phyloP scores from a whole-genome alignment of 148 eudicot genomes.

The Suaeda aralocaspica region DNA sequence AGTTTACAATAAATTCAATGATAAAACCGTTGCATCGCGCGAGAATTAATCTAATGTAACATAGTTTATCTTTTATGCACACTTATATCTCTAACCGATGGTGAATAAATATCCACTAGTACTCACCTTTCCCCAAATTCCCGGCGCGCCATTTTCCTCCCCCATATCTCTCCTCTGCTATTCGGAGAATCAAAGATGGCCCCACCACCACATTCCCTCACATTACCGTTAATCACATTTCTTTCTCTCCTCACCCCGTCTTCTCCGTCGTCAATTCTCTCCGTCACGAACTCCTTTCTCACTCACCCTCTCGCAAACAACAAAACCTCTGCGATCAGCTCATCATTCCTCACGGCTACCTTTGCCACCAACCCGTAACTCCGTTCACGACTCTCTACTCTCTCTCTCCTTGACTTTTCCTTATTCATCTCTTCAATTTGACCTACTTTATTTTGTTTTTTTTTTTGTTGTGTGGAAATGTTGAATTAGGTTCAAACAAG shows the following conservation, averaged over 20 bases:
- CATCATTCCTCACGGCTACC: conserved; percentile 55
- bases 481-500: conserved; percentile 56
- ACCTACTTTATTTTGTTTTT: too few relatives aligned
- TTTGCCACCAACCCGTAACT: conserved; percentile 78
- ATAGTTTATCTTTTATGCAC: too few relatives aligned
- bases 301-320: conserved; percentile 24
- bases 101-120: too few relatives aligned
- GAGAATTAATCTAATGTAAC: too few relatives aligned
- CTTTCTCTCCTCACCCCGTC: conserved; percentile 11
- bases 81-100: too few relatives aligned
- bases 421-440: not conserved
- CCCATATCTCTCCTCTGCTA: not conserved
- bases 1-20: too few relatives aligned
- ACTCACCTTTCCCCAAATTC: too few relatives aligned
- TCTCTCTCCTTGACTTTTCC: not conserved
- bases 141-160: not conserved
- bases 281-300: conserved; percentile 20
- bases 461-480: not conserved
- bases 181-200: not conserved
- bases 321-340: conserved; percentile 57
- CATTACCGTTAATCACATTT: conserved; percentile 2
- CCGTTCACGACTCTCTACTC: conserved; percentile 36
- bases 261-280: conserved; percentile 12
- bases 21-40: too few relatives aligned
- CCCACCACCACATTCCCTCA: conserved; percentile 8